Evolutionary conservation across 352 stramenopile species (phyloP), one percentile per base, ranked within the genome.

Genomic region (Heterotrichella gracilis): DNA sequence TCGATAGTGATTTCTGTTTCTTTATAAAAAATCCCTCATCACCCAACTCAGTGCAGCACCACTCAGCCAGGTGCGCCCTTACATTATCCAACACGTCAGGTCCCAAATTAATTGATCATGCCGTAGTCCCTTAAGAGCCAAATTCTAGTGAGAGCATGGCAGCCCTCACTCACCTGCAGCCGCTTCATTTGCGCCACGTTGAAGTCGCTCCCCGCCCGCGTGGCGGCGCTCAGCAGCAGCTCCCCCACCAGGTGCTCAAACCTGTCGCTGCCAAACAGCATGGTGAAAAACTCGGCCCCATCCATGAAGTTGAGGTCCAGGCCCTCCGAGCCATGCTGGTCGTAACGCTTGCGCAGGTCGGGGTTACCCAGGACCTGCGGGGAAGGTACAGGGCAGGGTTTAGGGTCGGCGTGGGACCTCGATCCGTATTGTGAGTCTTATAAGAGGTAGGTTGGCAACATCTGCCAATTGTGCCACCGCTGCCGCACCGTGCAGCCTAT

Each of bases 241-340:
- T 77, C 74, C 23, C 74, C 74, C 14, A 77, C 70, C 19, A 71
- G 74, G 22, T 71, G 64, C 25, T 76, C 72, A 64, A 77, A 77
- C 64, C 71, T 73, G 13, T 77, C 71, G 42, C 70, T 75, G n/a
- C 74, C 74, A 40, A 77, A 77, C 22, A 77, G 71, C 70, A 76
- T 76, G 22, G 73, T 75, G 71, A 73, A 77, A 69, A 77, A 32
- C 53, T 24, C 68, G 69, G 72, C 53, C 22, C 23, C 39, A 25
- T 73, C 70, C 64, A 73, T 72, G 14, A 73, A 64, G 3, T 64
- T 64, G 25, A 68, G 66, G 42, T 77, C 73, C 39, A 77, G 72
- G 53, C 72, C 74, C 24, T 74, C 74, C 64, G 72, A 75, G 32
- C 74, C 74, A 25, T 76, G 71, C 64, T 75, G 70, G 63, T 77